Conservation (phyloP, 225 moss, liverwort and hornwort species). For the Bryoerythrophyllum caledonicum region DNA sequence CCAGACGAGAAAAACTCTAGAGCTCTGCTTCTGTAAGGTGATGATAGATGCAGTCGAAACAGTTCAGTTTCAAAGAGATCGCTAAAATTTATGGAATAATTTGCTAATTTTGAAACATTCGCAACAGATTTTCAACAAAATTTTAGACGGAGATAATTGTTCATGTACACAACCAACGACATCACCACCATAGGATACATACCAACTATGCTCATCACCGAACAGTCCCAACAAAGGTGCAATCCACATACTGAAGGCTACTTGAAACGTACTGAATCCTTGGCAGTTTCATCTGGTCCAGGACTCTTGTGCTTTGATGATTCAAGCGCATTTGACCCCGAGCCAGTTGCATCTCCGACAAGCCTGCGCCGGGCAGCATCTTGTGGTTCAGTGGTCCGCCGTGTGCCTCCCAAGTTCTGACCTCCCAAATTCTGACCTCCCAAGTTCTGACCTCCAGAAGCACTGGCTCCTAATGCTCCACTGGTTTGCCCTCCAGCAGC, state of each 20-base stretch:
- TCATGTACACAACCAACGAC: not conserved
- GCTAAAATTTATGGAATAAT: no score
- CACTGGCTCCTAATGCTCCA: slow-evolving; percentile 50
- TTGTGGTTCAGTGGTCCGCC: slow-evolving; percentile 62
- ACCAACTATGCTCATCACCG: not conserved
- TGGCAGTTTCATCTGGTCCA: slow-evolving; percentile 76
- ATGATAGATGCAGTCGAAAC: not conserved
- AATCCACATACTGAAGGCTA: not conserved
- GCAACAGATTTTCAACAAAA: not conserved
- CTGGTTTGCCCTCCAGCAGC: slow-evolving; percentile 63
- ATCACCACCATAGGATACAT: not conserved
- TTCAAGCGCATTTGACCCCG: slow-evolving; percentile 58
- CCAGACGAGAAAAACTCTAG: not conserved
- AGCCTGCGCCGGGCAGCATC: slow-evolving; percentile 81
- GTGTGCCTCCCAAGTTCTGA: slow-evolving; percentile 64
- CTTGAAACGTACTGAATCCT: slow-evolving; percentile 68
- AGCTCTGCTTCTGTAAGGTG: not conserved
- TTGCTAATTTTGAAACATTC: not conserved
- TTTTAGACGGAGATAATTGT: not conserved
- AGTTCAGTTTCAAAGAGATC: not conserved
- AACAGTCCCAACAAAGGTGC: slow-evolving; percentile 1
- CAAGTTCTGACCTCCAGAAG: no score
- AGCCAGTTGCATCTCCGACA: slow-evolving; percentile 56
- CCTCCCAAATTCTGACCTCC: slow-evolving; percentile 66
- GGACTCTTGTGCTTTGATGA: slow-evolving; percentile 83